Evolutionary conservation across 768 basidiomycete genomes (phyloP).

Genomic region (Pisolithus tinctorius): DNA sequence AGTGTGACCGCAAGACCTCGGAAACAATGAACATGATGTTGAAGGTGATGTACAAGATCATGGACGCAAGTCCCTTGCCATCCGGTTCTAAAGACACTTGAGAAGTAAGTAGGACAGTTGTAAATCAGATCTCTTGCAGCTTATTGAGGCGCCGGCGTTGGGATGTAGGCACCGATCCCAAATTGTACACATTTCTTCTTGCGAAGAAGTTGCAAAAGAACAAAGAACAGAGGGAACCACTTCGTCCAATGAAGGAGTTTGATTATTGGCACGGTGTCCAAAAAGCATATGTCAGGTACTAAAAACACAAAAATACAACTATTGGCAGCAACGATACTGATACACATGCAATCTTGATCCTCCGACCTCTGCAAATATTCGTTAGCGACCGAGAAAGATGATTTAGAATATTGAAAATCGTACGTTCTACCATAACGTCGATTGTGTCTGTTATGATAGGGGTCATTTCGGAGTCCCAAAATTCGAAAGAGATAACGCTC

Average conservation of each 20-base stretch:
- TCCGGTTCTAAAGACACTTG: too few species aligned
- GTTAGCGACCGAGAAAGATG: conserved; percentile 1
- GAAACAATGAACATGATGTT: too few species aligned
- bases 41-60: too few species aligned
- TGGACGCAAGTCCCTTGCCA: too few species aligned
- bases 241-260: background rate
- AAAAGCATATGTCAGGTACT: background rate
- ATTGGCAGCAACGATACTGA: conserved; percentile 5
- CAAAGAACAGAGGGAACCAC: background rate
- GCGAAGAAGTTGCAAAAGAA: background rate
- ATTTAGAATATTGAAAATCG: conserved; percentile 18
- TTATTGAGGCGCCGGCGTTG: too few species aligned
- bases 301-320: conserved; percentile 5
- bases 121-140: too few species aligned
- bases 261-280: too few species aligned
- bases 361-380: conserved; percentile 35
- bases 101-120: too few species aligned
- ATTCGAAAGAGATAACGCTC: conserved; percentile 23
- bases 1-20: too few species aligned
- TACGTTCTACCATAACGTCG: conserved; percentile 97
- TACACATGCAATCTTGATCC: conserved; percentile 21
- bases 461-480: conserved; percentile 1
- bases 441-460: conserved; percentile 59
- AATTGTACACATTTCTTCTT: too few species aligned
- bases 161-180: too few species aligned